Evolutionary conservation across 495 filamentous ascomycete species (phyloP).

Genomic region (Podospora bellae-mahoneyi): DNA sequence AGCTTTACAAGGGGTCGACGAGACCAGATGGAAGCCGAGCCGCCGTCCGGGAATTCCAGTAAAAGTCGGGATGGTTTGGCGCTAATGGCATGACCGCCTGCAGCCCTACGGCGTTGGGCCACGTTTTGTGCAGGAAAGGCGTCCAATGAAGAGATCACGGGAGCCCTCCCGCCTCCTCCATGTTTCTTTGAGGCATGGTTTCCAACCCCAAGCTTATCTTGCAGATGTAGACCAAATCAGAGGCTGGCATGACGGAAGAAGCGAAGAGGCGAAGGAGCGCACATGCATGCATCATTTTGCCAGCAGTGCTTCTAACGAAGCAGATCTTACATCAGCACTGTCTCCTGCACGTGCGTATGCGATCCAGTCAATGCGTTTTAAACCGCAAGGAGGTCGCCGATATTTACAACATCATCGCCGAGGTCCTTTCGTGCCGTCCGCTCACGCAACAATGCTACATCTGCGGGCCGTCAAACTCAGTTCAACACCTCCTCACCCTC

Average conservation of each 20-base stretch:
- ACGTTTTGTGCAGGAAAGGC: background rate
- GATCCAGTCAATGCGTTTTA: background rate
- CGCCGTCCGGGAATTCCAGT: background rate
- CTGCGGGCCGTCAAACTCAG: background rate
- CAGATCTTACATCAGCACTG: background rate
- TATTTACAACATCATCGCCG: background rate
- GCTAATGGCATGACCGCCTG: background rate
- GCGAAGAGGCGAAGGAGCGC: background rate
- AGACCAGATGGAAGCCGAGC: background rate
- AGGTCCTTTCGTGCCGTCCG: no score
- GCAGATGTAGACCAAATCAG: background rate
- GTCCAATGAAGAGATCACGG: background rate
- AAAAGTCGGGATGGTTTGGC: background rate
- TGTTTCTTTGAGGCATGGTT: background rate
- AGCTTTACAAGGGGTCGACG: background rate
- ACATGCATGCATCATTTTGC: background rate
- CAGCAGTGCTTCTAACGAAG: background rate
- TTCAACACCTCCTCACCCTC: background rate
- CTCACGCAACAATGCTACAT: no score
- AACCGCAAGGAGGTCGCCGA: background rate
- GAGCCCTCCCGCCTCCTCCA: background rate
- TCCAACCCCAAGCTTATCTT: background rate
- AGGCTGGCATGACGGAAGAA: background rate
- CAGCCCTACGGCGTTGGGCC: background rate
- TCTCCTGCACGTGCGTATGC: background rate